Conservation (phyloP, 768 basidiomycete genomes). For the Suillus americanus region DNA sequence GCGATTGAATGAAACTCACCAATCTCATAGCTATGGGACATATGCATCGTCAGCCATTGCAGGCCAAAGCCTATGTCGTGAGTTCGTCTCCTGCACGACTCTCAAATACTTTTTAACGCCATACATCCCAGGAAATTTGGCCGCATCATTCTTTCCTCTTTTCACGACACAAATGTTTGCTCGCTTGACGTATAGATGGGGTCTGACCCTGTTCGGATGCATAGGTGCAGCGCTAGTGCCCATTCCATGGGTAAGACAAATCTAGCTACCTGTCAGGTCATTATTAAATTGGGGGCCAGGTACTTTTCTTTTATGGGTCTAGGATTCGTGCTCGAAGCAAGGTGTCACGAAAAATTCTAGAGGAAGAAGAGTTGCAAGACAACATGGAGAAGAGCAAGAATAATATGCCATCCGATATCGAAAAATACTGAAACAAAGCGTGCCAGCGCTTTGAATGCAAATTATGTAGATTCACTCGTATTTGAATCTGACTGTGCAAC, state of each 20-base stretch:
- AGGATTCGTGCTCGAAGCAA: slow-evolving; percentile 21
- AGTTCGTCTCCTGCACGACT: slow-evolving; percentile 12
- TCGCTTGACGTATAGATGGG: slow-evolving; percentile 52
- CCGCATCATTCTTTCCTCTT: slow-evolving; percentile 51
- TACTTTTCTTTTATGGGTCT: slow-evolving; percentile 24
- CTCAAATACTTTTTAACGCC: background rate
- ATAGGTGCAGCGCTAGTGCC: slow-evolving; percentile 50
- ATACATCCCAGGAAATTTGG: slow-evolving; percentile 38
- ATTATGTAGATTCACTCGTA: background rate
- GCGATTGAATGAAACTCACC: background rate
- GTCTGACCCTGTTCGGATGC: slow-evolving; percentile 48
- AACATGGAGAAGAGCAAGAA: background rate
- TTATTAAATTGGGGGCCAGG: background rate
- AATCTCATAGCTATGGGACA: slow-evolving; percentile 40
- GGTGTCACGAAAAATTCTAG: slow-evolving; percentile 14
- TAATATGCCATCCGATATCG: background rate
- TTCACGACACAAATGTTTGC: slow-evolving; percentile 59
- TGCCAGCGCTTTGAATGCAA: background rate
- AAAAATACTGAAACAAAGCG: background rate
- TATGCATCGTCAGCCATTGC: slow-evolving; percentile 65
- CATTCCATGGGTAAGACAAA: slow-evolving; percentile 47
- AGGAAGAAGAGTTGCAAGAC: slow-evolving; percentile 4
- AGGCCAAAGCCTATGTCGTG: slow-evolving; percentile 54
- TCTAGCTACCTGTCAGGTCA: slow-evolving; percentile 2
- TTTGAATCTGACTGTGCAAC: background rate